A percentile compares a stretch with the other conserved stretches of the same genome.
Conservation (phyloP, 495 filamentous ascomycete species). For the Parmelia sp. region DNA sequence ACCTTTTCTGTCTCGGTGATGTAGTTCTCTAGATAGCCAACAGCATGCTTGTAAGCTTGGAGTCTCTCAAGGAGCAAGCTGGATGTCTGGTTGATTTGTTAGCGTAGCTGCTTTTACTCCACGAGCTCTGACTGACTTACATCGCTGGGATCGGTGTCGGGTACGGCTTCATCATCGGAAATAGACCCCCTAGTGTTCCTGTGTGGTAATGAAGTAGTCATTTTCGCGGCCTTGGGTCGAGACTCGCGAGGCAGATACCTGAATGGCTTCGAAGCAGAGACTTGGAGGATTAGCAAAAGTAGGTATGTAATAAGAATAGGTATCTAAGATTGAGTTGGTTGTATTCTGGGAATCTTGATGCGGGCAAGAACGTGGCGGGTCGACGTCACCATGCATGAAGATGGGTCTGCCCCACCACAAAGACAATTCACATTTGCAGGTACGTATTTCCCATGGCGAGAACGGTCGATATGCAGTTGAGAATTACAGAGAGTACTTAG, state of each 20-base stretch:
- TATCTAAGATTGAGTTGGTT: no score
- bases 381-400: not conserved
- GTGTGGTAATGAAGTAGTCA: conserved; percentile 10
- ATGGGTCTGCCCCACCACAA: not conserved
- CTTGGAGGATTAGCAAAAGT: not conserved
- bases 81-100: conserved; percentile 47
- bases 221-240: not conserved
- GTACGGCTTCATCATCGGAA: conserved; percentile 58
- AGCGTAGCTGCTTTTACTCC: not conserved
- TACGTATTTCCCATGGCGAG: not conserved
- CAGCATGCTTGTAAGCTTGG: conserved; percentile 91
- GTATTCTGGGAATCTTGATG: not conserved
- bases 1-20: conserved; percentile 74
- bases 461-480: not conserved
- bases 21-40: conserved; percentile 85
- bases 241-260: not conserved
- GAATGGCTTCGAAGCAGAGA: no score
- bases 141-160: conserved; percentile 71
- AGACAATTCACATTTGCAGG: not conserved
- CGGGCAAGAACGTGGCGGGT: not conserved
- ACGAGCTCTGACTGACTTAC: conserved; percentile 40
- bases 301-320: not conserved
- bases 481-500: no score
- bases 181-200: conserved; percentile 15
- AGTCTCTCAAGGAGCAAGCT: conserved; percentile 77